Percentiles rank a stretch among this genome's conserved stretches.
Conservation (phyloP, 116 monocot genomes). For the Zostera marina region DNA sequence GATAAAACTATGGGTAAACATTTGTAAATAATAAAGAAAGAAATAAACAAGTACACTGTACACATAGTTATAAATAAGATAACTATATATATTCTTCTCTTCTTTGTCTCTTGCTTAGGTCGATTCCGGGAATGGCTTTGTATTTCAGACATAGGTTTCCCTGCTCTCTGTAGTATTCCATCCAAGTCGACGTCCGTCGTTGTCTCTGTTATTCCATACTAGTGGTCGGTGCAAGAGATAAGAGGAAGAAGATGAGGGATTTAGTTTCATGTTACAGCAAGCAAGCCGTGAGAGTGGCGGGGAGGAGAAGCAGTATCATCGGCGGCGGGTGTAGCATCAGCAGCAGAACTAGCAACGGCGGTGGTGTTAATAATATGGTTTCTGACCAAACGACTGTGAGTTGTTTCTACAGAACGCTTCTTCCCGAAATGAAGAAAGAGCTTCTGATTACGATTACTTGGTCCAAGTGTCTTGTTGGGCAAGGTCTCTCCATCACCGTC, state of each 20-base stretch:
- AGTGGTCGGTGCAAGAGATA: background rate
- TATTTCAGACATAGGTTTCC: no score
- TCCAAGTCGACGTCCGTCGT: no score
- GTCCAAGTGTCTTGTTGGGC: conserved; percentile 23
- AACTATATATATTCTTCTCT: no score
- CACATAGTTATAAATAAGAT: no score
- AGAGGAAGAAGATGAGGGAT: conserved; percentile 7
- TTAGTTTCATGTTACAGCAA: conserved; percentile 19
- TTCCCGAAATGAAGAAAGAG: conserved; percentile 4
- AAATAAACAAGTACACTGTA: no score
- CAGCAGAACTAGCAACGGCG: background rate
- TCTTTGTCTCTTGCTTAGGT: no score
- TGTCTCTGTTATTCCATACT: no score
- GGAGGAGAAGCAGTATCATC: conserved; percentile 10
- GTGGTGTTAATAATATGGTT: background rate
- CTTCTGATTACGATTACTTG: conserved; percentile 28
- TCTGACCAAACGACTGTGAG: conserved; percentile 10
- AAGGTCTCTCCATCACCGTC: conserved; percentile 27
- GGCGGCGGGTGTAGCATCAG: conserved; percentile 3
- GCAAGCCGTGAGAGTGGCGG: conserved; percentile 28
- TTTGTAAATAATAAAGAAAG: no score
- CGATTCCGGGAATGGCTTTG: no score
- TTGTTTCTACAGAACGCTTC: conserved; percentile 22
- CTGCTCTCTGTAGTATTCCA: no score
- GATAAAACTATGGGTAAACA: no score